Evolutionary conservation across 192 early-diverging fungal genomes (phyloP).

Genomic region (Coemansia sp.): DNA sequence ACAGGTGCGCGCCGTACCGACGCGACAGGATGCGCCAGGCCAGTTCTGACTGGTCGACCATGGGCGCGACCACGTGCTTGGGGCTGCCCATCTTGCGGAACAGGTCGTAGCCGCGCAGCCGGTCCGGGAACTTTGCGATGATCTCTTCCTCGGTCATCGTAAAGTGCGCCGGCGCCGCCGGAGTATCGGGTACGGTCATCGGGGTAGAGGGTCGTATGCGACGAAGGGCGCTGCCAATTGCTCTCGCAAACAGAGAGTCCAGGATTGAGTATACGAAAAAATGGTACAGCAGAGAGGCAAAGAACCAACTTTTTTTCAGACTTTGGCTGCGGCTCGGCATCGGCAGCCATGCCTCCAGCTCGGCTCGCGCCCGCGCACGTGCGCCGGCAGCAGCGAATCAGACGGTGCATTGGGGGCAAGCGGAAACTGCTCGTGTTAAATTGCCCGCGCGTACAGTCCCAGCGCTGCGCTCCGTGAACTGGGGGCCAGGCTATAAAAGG

Average conservation of each 20-base stretch:
- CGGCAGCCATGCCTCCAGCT: no score
- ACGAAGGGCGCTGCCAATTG: background rate
- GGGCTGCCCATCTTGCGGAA: conserved; percentile 69
- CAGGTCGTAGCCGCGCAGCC: conserved; percentile 77
- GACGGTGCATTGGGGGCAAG: background rate
- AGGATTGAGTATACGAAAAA: no score
- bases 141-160: conserved; percentile 51
- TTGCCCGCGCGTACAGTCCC: background rate
- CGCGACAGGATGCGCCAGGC: conserved; percentile 91
- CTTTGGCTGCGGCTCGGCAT: no score
- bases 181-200: background rate
- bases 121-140: conserved; percentile 48
- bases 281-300: background rate
- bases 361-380: background rate
- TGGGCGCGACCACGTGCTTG: conserved; percentile 82
- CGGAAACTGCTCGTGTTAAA: background rate
- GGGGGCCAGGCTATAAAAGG: no score
- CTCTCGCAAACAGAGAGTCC: background rate
- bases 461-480: no score
- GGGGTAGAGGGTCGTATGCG: background rate
- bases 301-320: no score
- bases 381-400: background rate
- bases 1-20: conserved; percentile 79
- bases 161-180: conserved; percentile 65
- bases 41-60: conserved; percentile 96